phyloP scores from a whole-genome alignment of 2,329 filamentous ascomycete genomes.

The Fusarium sororula region DNA sequence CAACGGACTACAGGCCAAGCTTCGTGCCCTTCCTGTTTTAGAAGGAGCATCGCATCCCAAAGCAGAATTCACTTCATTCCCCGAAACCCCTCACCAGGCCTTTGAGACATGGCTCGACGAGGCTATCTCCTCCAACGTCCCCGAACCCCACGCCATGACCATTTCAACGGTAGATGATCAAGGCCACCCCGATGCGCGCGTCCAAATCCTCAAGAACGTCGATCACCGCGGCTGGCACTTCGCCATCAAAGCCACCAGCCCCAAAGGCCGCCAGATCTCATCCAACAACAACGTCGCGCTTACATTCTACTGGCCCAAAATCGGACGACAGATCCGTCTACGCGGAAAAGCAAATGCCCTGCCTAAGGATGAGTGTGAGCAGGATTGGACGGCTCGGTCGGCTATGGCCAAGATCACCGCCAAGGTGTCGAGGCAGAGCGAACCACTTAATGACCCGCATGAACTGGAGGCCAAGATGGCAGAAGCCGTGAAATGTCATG shows the following conservation, averaged over 20 bases:
- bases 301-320: conserved; percentile 12
- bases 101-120: conserved; percentile 1
- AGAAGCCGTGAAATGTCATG: neutral
- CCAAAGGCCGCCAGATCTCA: conserved; percentile 1
- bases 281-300: neutral
- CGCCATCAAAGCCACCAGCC: conserved; percentile 1
- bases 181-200: neutral
- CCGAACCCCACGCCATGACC: conserved; percentile 1
- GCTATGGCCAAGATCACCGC: conserved; percentile 2
- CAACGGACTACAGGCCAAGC: neutral
- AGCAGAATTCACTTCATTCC: neutral
- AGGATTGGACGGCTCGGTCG: conserved; percentile 3
- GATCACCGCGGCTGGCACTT: conserved; percentile 12
- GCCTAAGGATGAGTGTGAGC: neutral
- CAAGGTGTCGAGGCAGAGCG: conserved; percentile 4
- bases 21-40: neutral
- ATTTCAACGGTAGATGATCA: neutral
- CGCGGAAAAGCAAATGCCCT: neutral
- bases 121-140: neutral
- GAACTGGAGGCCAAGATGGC: neutral
- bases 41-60: neutral
- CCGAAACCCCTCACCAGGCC: neutral
- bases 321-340: neutral
- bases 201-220: conserved; percentile 7
- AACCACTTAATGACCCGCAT: neutral